Percentiles rank a stretch among this genome's conserved stretches.
These are phyloP conservation scores for Plantago major DNA, from an alignment of 257 asterid species.

Conservation along the genomic window DNA sequence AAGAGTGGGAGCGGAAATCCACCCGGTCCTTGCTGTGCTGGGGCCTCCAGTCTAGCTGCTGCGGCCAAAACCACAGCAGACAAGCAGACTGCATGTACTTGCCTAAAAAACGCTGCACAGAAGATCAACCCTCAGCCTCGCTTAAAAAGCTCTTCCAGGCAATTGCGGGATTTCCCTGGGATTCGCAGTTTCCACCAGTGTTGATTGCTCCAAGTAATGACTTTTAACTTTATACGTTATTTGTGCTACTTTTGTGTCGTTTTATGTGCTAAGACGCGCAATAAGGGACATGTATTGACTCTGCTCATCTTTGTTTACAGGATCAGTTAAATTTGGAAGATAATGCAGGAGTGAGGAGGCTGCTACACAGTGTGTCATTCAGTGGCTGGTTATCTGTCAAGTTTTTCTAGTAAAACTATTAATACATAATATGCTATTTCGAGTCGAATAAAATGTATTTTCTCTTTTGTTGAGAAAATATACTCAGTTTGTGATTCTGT, in stretches of 20 bases:
- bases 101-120: slow-evolving; percentile 53
- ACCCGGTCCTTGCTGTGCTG: slow-evolving; percentile 48
- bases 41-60: slow-evolving; percentile 38
- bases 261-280: not conserved
- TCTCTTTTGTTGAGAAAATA: slow-evolving; percentile 1
- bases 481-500: not conserved
- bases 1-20: slow-evolving; percentile 50
- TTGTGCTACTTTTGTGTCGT: too few species aligned
- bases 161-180: slow-evolving; percentile 39
- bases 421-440: not conserved
- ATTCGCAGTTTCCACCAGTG: slow-evolving; percentile 24
- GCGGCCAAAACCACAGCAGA: slow-evolving; percentile 40
- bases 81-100: slow-evolving; percentile 53
- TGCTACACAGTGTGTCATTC: slow-evolving; percentile 4
- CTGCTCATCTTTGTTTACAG: slow-evolving; percentile 12
- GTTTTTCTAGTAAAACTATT: not conserved
- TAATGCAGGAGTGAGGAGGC: not conserved
- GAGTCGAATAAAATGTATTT: slow-evolving; percentile 18
- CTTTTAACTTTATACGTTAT: not conserved
- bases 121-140: slow-evolving; percentile 22
- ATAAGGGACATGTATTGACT: not conserved
- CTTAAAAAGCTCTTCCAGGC: slow-evolving; percentile 31
- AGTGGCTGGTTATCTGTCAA: not conserved
- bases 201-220: slow-evolving; percentile 39
- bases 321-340: slow-evolving; percentile 15